These are phyloP conservation scores for Chytridiales sp. DNA, from an alignment of 371 early-diverging fungal genomes.

Conservation along the genomic window DNA sequence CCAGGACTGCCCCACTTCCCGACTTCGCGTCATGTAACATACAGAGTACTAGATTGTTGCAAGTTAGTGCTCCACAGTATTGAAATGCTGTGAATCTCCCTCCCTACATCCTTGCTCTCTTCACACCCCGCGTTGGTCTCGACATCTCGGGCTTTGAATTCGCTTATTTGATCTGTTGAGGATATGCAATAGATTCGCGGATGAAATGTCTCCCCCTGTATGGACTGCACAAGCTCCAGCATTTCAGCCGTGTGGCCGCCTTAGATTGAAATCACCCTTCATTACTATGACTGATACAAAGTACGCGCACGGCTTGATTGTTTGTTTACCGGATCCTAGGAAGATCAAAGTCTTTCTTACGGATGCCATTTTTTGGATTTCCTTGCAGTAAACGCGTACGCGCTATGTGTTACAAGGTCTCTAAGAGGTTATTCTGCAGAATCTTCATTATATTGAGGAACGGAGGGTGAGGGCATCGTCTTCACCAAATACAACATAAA, in stretches of 20 bases:
- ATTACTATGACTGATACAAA: background rate
- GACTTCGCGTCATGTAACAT: constrained; percentile 61
- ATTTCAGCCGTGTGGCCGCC: constrained; percentile 70
- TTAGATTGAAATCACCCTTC: background rate
- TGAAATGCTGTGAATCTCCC: background rate
- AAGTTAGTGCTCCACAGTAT: background rate
- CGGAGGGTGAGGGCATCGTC: no score
- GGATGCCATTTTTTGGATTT: no score
- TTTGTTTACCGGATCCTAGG: background rate
- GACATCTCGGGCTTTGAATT: constrained; percentile 50
- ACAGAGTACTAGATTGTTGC: constrained; percentile 37
- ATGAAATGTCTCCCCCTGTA: constrained; percentile 49
- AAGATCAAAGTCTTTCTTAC: background rate
- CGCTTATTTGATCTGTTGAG: constrained; percentile 58
- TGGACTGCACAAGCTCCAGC: constrained; percentile 58
- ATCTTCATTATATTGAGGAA: no score
- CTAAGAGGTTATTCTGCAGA: no score
- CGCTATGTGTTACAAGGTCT: no score
- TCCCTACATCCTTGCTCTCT: constrained; percentile 10
- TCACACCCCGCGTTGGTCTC: constrained; percentile 35
- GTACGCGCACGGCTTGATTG: background rate
- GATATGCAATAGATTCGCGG: constrained; percentile 68
- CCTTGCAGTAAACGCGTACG: no score
- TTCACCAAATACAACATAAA: no score
- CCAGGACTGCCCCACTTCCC: constrained; percentile 72